Conservation (phyloP, 495 filamentous ascomycete genomes). For the Peziza echinospora region DNA sequence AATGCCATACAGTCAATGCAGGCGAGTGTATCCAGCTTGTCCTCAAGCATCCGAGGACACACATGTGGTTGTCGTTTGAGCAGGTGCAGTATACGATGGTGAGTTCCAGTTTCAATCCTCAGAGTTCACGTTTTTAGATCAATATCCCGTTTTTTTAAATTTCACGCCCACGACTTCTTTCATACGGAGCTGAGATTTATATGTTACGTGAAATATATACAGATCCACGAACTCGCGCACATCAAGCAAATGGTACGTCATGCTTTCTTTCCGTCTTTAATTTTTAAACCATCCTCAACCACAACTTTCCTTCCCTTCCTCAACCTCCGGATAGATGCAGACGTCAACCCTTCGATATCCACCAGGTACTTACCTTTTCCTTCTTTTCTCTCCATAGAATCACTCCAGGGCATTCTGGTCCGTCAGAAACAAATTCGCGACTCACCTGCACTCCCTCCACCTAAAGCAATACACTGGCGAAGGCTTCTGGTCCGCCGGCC, state of each 20-base stretch:
- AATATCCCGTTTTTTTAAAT: too few relatives aligned
- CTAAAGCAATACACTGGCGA: conserved; percentile 45
- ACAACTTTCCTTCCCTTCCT: too few relatives aligned
- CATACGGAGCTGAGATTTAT: too few relatives aligned
- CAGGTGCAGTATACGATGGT: conserved; percentile 77
- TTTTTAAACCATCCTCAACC: not conserved
- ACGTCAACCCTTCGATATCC: too few relatives aligned
- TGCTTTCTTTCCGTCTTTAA: not conserved
- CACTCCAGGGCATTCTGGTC: conserved; percentile 53
- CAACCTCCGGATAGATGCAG: too few relatives aligned
- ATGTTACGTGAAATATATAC: too few relatives aligned
- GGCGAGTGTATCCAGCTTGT: conserved; percentile 69
- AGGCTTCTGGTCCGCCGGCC: conserved; percentile 52
- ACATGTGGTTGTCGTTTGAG: conserved; percentile 50
- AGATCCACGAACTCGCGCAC: conserved; percentile 36
- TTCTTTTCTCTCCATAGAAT: conserved; percentile 23
- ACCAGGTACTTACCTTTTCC: not conserved
- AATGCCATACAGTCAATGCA: conserved; percentile 34
- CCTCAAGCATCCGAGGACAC: conserved; percentile 35
- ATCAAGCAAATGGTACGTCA: conserved; percentile 47
- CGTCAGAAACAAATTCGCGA: conserved; percentile 43
- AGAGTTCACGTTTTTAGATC: too few relatives aligned
- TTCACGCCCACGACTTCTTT: too few relatives aligned
- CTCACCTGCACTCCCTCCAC: conserved; percentile 43
- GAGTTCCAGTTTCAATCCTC: too few relatives aligned